Conservation (phyloP, 495 filamentous ascomycete species). For the Paragyromitra xinjiangensis region DNA sequence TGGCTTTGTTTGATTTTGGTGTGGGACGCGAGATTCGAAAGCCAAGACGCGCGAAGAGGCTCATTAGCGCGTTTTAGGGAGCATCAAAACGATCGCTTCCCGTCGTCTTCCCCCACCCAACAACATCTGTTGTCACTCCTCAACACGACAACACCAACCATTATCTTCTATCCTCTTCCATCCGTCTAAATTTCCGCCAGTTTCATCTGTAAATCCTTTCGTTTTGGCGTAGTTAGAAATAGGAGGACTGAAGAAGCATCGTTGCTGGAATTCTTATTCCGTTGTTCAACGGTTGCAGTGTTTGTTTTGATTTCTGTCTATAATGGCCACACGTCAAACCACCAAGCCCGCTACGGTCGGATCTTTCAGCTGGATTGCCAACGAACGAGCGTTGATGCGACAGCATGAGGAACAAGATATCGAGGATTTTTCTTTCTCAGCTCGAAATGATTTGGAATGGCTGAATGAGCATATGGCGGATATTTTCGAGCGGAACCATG, state of each 20-base stretch:
- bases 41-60: slow-evolving; percentile 22
- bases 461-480: slow-evolving; percentile 96
- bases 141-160: slow-evolving; percentile 8
- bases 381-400: slow-evolving; percentile 71
- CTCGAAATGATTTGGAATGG: slow-evolving; percentile 92
- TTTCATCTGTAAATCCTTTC: not conserved
- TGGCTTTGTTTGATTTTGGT: slow-evolving; percentile 29
- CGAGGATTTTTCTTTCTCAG: slow-evolving; percentile 88
- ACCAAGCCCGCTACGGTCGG: slow-evolving; percentile 66
- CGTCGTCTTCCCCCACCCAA: slow-evolving; percentile 44
- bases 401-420: slow-evolving; percentile 75
- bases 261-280: slow-evolving; percentile 23
- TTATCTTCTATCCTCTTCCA: not conserved
- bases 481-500: slow-evolving; percentile 84
- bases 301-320: slow-evolving; percentile 52
- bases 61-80: slow-evolving; percentile 45
- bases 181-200: not conserved
- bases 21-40: slow-evolving; percentile 23
- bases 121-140: not conserved
- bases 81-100: slow-evolving; percentile 51
- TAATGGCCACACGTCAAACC: slow-evolving; percentile 45
- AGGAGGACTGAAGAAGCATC: slow-evolving; percentile 4
- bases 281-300: slow-evolving; percentile 26
- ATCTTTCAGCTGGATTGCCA: slow-evolving; percentile 72
- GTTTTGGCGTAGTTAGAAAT: slow-evolving; percentile 8